phyloP scores from a whole-genome alignment of 306 rosid species.

The Citrullus amarus region DNA sequence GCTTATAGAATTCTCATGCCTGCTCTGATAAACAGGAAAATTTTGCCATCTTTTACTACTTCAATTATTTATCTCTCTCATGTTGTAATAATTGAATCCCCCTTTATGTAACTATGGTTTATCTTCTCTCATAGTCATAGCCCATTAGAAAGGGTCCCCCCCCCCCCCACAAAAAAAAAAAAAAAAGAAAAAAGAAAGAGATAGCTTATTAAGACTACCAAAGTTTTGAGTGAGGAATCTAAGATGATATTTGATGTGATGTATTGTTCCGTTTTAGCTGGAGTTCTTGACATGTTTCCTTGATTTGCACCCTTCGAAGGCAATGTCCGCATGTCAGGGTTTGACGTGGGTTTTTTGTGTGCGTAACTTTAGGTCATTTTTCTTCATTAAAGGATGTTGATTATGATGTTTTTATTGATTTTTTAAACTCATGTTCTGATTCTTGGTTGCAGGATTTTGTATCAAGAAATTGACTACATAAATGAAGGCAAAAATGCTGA shows the following conservation, averaged over 20 bases:
- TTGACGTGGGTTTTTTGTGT: background rate
- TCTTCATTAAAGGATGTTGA: background rate
- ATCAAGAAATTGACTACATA: constrained; percentile 86
- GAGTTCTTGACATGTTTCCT: background rate
- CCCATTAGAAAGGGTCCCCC: too few relatives aligned
- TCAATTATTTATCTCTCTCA: too few relatives aligned
- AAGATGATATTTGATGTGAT: background rate
- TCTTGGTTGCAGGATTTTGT: constrained; percentile 54
- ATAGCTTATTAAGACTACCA: background rate
- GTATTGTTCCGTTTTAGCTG: background rate
- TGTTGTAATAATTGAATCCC: too few relatives aligned
- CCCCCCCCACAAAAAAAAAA: too few relatives aligned
- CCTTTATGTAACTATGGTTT: too few relatives aligned
- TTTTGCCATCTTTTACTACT: too few relatives aligned
- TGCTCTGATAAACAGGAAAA: too few relatives aligned
- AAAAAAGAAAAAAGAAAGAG: too few relatives aligned
- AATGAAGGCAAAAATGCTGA: constrained; percentile 92
- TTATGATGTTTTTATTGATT: constrained; percentile 3
- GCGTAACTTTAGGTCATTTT: background rate
- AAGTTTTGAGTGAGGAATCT: background rate
- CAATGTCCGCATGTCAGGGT: background rate
- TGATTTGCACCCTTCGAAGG: background rate
- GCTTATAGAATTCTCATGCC: background rate
- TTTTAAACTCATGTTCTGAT: background rate
- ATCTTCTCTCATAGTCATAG: too few relatives aligned